Evolutionary conservation across 805 yeast genomes (phyloP).

Genomic region (Myxozyma kluyveri): DNA sequence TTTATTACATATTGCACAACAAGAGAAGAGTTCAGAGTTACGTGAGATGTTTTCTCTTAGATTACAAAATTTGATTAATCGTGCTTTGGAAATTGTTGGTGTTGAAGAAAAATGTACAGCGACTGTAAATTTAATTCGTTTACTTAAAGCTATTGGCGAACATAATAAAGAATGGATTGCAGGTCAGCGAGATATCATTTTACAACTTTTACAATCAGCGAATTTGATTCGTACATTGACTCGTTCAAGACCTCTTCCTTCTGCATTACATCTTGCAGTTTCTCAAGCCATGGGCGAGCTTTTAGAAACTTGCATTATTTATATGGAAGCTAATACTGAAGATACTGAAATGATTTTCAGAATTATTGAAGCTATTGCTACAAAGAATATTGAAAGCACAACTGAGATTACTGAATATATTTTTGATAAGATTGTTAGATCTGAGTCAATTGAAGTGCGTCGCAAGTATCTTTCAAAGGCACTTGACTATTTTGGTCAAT

Average conservation of each 20-base stretch:
- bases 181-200: slow-evolving; percentile 45
- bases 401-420: slow-evolving; percentile 55
- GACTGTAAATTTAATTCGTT: slow-evolving; percentile 63
- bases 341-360: slow-evolving; percentile 43
- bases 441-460: slow-evolving; percentile 48
- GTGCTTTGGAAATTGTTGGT: slow-evolving; percentile 49
- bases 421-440: slow-evolving; percentile 53
- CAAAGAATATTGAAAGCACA: slow-evolving; percentile 48
- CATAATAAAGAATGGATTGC: slow-evolving; percentile 58
- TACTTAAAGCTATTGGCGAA: slow-evolving; percentile 53
- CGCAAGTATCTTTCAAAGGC: slow-evolving; percentile 52
- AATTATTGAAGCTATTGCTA: slow-evolving; percentile 46
- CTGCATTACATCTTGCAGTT: slow-evolving; percentile 65
- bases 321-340: slow-evolving; percentile 38
- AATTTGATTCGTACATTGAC: slow-evolving; percentile 44
- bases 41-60: slow-evolving; percentile 56
- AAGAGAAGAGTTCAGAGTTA: slow-evolving; percentile 55
- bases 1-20: slow-evolving; percentile 62
- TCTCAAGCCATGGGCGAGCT: slow-evolving; percentile 65
- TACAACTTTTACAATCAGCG: slow-evolving; percentile 15
- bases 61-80: slow-evolving; percentile 48
- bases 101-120: slow-evolving; percentile 58
- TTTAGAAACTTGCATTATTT: slow-evolving; percentile 49
- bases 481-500: slow-evolving; percentile 50
- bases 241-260: slow-evolving; percentile 50